Evolutionary conservation across 1,284 basidiomycete species (phyloP).

Genomic region (Trichosporon sp.): DNA sequence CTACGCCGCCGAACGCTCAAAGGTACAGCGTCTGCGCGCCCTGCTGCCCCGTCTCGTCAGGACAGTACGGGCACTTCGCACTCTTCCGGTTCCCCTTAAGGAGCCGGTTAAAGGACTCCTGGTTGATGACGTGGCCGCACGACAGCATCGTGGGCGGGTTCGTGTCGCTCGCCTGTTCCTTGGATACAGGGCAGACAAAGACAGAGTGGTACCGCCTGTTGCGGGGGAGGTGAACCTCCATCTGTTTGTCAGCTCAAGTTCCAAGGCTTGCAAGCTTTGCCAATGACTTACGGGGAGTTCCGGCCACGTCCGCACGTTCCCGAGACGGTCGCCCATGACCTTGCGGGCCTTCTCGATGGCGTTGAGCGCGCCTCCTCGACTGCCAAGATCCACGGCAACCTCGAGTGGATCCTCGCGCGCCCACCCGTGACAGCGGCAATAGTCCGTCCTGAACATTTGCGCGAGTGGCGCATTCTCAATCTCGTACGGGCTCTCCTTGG

Average conservation of each 20-base stretch:
- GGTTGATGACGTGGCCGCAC: conserved; percentile 91
- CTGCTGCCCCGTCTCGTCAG: conserved; percentile 48
- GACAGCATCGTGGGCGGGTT: conserved; percentile 98
- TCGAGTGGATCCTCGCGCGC: conserved; percentile 82
- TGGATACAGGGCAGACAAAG: conserved; percentile 96
- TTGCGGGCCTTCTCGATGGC: conserved; percentile 89
- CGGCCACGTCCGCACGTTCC: conserved; percentile 86
- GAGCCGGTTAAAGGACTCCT: conserved; percentile 81
- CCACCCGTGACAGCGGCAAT: conserved; percentile 82
- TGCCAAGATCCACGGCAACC: conserved; percentile 83
- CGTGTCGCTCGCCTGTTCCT: conserved; percentile 87
- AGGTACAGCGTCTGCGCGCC: conserved; percentile 54
- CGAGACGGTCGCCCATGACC: conserved; percentile 81
- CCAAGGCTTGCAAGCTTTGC: no score
- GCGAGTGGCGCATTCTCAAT: conserved; percentile 64
- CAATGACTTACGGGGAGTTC: conserved; percentile 75
- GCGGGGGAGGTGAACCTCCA: conserved; percentile 85
- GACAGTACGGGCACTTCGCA: conserved; percentile 57
- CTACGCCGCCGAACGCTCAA: conserved; percentile 23
- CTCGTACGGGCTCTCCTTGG: conserved; percentile 33
- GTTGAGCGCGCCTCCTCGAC: conserved; percentile 75
- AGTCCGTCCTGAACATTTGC: conserved; percentile 82
- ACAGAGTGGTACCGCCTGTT: conserved; percentile 93
- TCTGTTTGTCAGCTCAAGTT: conserved; percentile 60
- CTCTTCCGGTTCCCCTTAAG: conserved; percentile 63